Evolutionary conservation across 441 rosid genomes (phyloP).

Genomic region (Breynia disticha): DNA sequence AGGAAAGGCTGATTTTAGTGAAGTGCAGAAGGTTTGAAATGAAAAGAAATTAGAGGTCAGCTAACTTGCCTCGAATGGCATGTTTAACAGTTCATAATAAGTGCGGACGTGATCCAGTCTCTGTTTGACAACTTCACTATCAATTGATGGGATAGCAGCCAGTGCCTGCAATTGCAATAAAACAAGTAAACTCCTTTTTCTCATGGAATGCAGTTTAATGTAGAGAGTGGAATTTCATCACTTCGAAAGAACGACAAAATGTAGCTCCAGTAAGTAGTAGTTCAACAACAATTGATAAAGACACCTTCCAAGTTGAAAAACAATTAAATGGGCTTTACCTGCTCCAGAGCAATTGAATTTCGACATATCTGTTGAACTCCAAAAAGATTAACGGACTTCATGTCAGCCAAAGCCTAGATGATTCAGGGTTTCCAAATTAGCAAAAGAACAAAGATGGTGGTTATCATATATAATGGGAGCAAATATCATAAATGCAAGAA

Average conservation of each 20-base stretch:
- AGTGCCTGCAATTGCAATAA: conserved; percentile 49
- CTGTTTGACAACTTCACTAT: conserved; percentile 62
- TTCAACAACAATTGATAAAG: neutral
- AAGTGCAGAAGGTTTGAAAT: neutral
- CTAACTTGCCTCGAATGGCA: conserved; percentile 86
- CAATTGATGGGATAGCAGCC: conserved; percentile 80
- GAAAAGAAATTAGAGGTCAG: neutral
- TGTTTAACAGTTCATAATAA: conserved; percentile 81
- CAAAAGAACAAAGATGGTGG: neutral
- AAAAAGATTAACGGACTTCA: conserved; percentile 85
- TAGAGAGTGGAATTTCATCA: neutral
- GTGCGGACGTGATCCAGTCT: conserved; percentile 83
- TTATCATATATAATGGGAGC: no score
- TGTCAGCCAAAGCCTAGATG: conserved; percentile 71
- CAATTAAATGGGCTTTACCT: conserved; percentile 35
- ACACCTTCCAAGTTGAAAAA: neutral
- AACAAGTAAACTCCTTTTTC: conserved; percentile 3
- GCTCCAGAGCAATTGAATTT: conserved; percentile 91
- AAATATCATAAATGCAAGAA: no score
- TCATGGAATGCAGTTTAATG: neutral
- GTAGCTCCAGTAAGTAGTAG: no score
- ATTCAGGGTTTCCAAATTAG: conserved; percentile 16
- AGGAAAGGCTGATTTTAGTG: conserved; percentile 6
- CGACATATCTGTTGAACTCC: conserved; percentile 99
- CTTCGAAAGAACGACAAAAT: neutral